Evolutionary conservation across 805 yeast species (phyloP).

Genomic region (Sugiyamaella floridensis): DNA sequence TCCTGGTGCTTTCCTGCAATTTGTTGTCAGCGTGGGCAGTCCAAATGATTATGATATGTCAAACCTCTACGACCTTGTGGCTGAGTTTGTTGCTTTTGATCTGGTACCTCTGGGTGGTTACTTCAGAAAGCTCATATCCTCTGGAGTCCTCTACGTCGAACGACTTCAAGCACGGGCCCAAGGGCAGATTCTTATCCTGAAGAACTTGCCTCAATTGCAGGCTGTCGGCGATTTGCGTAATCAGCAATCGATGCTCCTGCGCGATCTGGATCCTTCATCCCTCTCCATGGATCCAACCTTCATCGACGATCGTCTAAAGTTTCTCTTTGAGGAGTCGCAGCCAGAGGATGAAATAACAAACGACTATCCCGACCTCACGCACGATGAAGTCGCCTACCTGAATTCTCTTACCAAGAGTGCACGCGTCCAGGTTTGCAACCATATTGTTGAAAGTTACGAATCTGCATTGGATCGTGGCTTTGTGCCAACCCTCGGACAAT

Average conservation of each 20-base stretch:
- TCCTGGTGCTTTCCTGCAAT: constrained; percentile 21
- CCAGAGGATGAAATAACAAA: neutral
- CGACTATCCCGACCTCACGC: constrained; percentile 1
- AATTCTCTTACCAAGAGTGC: neutral
- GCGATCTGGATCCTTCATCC: constrained; percentile 5
- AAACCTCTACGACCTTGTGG: constrained; percentile 37
- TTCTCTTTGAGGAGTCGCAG: neutral
- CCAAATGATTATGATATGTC: constrained; percentile 12
- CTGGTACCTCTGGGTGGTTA: constrained; percentile 58
- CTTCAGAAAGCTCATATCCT: constrained; percentile 71
- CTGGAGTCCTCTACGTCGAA: constrained; percentile 67
- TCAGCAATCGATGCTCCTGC: constrained; percentile 13
- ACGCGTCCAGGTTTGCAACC: constrained; percentile 6
- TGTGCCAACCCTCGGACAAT: constrained; percentile 8
- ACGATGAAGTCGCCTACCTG: neutral
- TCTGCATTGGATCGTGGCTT: neutral
- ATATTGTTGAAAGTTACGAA: neutral
- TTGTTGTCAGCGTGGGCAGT: constrained; percentile 16
- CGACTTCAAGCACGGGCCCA: constrained; percentile 33
- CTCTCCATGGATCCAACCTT: neutral
- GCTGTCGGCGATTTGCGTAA: neutral
- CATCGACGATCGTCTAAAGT: neutral
- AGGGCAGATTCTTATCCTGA: constrained; percentile 45
- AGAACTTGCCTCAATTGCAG: constrained; percentile 23
- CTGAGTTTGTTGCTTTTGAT: constrained; percentile 42